Base-by-base conservation (phyloP, 129 eudicot genomes). In the Kitagawia praeruptora region DNA sequence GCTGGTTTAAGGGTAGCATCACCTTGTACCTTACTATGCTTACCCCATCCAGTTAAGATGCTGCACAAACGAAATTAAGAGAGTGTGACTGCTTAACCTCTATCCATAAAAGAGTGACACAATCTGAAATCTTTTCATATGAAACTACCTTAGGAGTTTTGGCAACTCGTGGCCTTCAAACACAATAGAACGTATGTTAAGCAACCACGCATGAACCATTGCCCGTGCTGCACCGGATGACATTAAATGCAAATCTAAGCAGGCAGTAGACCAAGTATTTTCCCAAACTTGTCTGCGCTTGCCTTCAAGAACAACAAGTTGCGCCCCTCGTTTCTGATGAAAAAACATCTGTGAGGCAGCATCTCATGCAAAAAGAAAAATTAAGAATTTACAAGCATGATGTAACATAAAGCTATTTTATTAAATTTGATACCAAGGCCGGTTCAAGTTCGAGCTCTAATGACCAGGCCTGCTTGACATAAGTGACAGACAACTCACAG, bases 151-250 rank as follows among this genome's bases (percentile, higher is more conserved):
- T 64, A 95, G 79, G 37, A 92, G 86, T 56, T 84, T 82, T 75
- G 99, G 99, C 75, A 92, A 89, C 88, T 95, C 88, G 37, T 88
- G 96, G 78, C 99, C 99, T 91, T 92, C 87, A 45, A 80, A 95
- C 14, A 95, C 90, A 34, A 89, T 54, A 46, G 99, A 90, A 61
- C 95, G 90, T 48, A 92, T 95, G 73, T 89, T 86, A 45, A 95
- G 91, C 91, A 95, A 77, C 99, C 99, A 95, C 15, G 99, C 91
- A 75, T 95, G 97, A 67, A 92, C 96, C 97, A 92, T 92, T 63
- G 97, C 99, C 16, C 93, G 90, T 34, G 99, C 99, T 53, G 99
- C 99, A 69, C 99, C 99, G 0, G 99, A 95, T 58, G 99, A 95
- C 99, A 95, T 95, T 51, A 95, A 86, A 85, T 95, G 99, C 84